Evolutionary conservation across 768 basidiomycete genomes (phyloP).

Genomic region (Mycena belliarum): DNA sequence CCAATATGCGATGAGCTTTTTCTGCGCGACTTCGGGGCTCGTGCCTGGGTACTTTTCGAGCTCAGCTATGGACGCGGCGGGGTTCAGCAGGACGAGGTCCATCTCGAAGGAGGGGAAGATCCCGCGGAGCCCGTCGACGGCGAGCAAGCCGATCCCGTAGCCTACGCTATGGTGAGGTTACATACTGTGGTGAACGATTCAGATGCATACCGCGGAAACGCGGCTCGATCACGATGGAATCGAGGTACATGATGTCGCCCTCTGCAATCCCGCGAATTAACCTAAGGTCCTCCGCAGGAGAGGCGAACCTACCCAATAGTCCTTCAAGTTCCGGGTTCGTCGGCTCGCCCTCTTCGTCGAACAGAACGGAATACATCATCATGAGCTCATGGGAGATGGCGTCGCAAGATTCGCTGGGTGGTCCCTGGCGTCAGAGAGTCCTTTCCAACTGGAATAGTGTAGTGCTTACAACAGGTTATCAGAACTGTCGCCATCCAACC

Average conservation of each 20-base stretch:
- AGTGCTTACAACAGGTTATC: neutral
- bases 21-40: neutral
- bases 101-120: slow-evolving; percentile 2
- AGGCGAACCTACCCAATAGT: neutral
- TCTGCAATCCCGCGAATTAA: neutral
- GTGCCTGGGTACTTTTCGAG: neutral
- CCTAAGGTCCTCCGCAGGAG: neutral
- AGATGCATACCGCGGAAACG: neutral
- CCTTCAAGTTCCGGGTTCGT: neutral
- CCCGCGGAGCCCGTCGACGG: neutral
- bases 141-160: neutral
- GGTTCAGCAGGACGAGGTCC: neutral
- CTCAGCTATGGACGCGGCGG: neutral
- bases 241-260: slow-evolving; percentile 3
- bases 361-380: neutral
- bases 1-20: neutral
- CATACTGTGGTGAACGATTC: neutral
- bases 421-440: no score
- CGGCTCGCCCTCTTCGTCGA: neutral
- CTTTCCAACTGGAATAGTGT: neutral
- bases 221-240: neutral
- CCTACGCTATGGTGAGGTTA: neutral
- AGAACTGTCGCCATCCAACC: neutral
- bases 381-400: neutral
- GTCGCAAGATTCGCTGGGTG: neutral